Evolutionary conservation across 202 grass and related monocot species (phyloP).

Genomic region (Panicum hallii): DNA sequence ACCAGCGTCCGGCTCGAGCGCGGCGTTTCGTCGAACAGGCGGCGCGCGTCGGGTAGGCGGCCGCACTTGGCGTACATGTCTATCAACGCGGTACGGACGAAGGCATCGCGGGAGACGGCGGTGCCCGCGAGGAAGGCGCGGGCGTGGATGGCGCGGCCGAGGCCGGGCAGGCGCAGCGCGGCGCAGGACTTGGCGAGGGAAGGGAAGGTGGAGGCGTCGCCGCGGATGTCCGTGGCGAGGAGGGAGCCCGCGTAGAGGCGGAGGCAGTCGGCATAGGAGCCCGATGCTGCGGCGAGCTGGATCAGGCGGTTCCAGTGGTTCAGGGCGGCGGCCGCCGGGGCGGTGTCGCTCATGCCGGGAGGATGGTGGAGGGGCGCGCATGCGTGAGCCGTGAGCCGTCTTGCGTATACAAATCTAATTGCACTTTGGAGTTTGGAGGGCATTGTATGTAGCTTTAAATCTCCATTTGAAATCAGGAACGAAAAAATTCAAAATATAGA

Average conservation of each 20-base stretch:
- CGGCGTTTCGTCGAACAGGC: constrained; percentile 65
- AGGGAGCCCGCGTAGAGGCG: constrained; percentile 51
- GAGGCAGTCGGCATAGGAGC: constrained; percentile 50
- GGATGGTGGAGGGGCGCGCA: background rate
- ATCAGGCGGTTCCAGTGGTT: constrained; percentile 57
- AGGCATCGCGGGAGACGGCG: constrained; percentile 32
- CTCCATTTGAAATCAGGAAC: no score
- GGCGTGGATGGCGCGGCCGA: constrained; percentile 59
- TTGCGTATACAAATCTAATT: background rate
- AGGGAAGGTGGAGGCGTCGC: constrained; percentile 65
- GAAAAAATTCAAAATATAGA: no score
- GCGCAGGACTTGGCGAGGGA: constrained; percentile 77
- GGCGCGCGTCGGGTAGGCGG: constrained; percentile 46
- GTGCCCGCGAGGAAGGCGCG: constrained; percentile 43
- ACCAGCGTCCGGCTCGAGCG: constrained; percentile 43
- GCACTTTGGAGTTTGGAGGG: no score
- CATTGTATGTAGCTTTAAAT: no score
- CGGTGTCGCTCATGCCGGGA: constrained; percentile 32
- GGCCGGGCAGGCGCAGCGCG: constrained; percentile 50
- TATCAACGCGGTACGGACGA: constrained; percentile 61
- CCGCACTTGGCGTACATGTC: constrained; percentile 69
- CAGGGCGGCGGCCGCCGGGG: constrained; percentile 4
- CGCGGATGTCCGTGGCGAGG: constrained; percentile 47
- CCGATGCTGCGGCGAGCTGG: constrained; percentile 44
- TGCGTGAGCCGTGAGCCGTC: no score